These are phyloP conservation scores for Trypanosoma lewisi DNA, from an alignment of 208 protist genomes.

Conservation along the genomic window DNA sequence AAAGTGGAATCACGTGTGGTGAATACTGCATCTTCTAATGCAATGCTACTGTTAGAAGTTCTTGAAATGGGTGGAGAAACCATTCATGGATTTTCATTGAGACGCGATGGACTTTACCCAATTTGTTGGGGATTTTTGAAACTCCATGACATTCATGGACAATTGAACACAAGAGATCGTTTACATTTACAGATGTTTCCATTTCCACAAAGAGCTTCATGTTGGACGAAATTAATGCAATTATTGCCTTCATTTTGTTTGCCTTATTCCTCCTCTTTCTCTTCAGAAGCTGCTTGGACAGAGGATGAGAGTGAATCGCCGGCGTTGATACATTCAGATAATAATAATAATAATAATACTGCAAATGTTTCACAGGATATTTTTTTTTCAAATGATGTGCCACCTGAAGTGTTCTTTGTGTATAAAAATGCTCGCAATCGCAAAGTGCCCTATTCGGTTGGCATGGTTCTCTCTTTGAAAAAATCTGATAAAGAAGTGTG, in stretches of 20 bases:
- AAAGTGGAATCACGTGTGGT: constrained; percentile 11
- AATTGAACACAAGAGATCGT: constrained; percentile 24
- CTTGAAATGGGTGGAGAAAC: constrained; percentile 67
- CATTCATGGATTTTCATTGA: constrained; percentile 55
- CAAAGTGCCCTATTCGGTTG: constrained; percentile 55
- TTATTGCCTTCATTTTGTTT: constrained; percentile 35
- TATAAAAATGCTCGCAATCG: constrained; percentile 48
- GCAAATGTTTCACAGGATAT: not conserved
- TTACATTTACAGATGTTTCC: constrained; percentile 78
- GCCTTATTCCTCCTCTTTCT: constrained; percentile 7
- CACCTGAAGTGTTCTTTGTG: constrained; percentile 46
- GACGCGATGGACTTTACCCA: constrained; percentile 50
- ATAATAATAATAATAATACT: not conserved
- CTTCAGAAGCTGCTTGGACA: constrained; percentile 25
- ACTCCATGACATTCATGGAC: constrained; percentile 52
- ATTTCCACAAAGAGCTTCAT: constrained; percentile 60
- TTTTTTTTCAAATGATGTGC: not conserved
- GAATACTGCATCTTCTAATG: constrained; percentile 24
- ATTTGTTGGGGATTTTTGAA: constrained; percentile 84
- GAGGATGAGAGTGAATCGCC: constrained; percentile 12
- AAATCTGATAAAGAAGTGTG: constrained; percentile 4
- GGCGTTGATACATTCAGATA: not conserved
- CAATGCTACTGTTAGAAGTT: constrained; percentile 79
- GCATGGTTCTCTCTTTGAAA: constrained; percentile 26
- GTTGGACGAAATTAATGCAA: constrained; percentile 43